Conservation (phyloP, 768 basidiomycete species). For the Macrolepiota dolichaula region DNA sequence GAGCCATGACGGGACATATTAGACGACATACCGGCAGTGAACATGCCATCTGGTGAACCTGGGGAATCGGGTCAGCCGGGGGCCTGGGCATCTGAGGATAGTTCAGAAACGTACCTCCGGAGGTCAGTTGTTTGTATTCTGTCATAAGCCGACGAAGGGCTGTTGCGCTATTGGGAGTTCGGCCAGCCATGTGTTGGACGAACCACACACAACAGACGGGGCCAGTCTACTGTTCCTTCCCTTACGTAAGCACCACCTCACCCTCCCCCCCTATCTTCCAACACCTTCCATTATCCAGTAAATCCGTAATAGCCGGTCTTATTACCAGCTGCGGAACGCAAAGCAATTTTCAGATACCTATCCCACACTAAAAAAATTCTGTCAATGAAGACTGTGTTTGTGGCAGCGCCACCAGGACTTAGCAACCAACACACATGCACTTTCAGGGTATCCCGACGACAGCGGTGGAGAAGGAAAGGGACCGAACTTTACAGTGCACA, state of each 20-base stretch:
- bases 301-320: not conserved
- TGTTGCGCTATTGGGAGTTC: conserved; percentile 56
- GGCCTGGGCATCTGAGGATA: not conserved
- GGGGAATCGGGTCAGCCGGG: not conserved
- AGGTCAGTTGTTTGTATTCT: conserved; percentile 83
- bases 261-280: not conserved
- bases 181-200: conserved; percentile 34
- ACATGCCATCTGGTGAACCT: conserved; percentile 94
- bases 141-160: conserved; percentile 89
- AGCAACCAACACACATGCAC: conserved; percentile 2
- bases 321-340: not conserved
- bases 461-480: not conserved
- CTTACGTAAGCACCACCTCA: conserved; percentile 7
- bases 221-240: not conserved
- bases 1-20: conserved; percentile 4
- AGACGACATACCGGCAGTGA: conserved; percentile 69
- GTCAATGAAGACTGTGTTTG: not conserved
- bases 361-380: not conserved
- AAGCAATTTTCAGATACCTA: not conserved
- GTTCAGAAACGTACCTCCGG: conserved; percentile 51
- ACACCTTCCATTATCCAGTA: not conserved
- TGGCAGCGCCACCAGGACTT: not conserved
- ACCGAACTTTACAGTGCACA: not conserved
- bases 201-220: not conserved
- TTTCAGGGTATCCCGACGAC: conserved; percentile 3